These are phyloP conservation scores for Petunia hybrid DNA, from an alignment of 305 asterid genomes.

Conservation along the genomic window DNA sequence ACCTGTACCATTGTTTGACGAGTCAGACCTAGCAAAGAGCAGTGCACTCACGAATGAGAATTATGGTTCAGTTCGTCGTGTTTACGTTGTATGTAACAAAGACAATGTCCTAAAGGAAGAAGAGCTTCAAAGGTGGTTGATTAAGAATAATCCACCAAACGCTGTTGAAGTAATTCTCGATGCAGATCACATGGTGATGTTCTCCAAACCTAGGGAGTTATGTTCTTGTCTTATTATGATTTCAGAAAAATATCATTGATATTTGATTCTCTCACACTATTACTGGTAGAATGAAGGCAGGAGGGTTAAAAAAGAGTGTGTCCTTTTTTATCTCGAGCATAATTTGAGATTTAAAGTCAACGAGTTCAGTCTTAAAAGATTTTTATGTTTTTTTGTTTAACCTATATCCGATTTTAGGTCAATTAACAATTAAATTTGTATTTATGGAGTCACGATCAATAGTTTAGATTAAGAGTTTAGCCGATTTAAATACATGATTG, in stretches of 20 bases:
- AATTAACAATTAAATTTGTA: too few relatives aligned
- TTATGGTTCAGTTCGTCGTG: slow-evolving; percentile 49
- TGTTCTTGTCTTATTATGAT: slow-evolving; percentile 36
- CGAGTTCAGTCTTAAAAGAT: too few relatives aligned
- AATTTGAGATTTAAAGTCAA: too few relatives aligned
- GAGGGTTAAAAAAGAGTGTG: not conserved
- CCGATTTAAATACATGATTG: too few relatives aligned
- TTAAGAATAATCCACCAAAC: slow-evolving; percentile 45
- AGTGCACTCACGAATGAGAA: slow-evolving; percentile 38
- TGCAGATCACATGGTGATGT: slow-evolving; percentile 60
- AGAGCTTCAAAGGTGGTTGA: slow-evolving; percentile 43
- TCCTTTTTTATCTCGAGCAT: not conserved
- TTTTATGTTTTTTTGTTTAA: too few relatives aligned
- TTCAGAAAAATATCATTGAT: slow-evolving; percentile 28
- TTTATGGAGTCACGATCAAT: too few relatives aligned
- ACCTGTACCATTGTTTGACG: slow-evolving; percentile 30
- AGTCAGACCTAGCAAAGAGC: slow-evolving; percentile 6
- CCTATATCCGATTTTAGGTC: too few relatives aligned
- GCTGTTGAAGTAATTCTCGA: slow-evolving; percentile 44
- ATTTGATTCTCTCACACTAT: not conserved
- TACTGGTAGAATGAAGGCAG: not conserved
- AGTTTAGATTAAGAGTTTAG: too few relatives aligned
- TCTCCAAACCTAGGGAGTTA: slow-evolving; percentile 47
- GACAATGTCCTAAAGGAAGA: slow-evolving; percentile 41
- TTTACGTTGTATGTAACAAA: slow-evolving; percentile 39